A percentile compares a stretch with the other conserved stretches of the same genome.
phyloP scores from a whole-genome alignment of 2,329 filamentous ascomycete genomes.

The Sclerotiophoma versabilis region DNA sequence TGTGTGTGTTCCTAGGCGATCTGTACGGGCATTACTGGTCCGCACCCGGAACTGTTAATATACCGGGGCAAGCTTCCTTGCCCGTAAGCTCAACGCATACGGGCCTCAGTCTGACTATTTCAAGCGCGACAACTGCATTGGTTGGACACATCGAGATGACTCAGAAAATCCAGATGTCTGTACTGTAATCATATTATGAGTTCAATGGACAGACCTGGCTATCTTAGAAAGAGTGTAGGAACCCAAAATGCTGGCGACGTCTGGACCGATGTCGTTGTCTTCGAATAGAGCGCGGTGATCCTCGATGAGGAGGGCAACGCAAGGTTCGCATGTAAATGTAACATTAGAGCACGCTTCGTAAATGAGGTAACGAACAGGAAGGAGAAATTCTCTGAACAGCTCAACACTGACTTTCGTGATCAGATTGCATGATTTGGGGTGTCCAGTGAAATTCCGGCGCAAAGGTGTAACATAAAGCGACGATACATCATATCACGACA shows the following conservation, averaged over 20 bases:
- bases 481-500: no score
- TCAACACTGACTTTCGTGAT: no score
- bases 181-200: constrained; percentile 57
- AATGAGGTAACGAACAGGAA: no score
- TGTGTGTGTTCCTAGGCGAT: constrained; percentile 73
- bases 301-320: constrained; percentile 65
- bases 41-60: constrained; percentile 57
- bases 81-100: constrained; percentile 69
- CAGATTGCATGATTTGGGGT: no score
- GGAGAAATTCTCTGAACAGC: no score
- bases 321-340: constrained; percentile 51
- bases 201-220: constrained; percentile 22
- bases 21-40: constrained; percentile 64
- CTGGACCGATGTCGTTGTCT: constrained; percentile 65
- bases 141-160: constrained; percentile 59
- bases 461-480: no score
- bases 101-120: constrained; percentile 69
- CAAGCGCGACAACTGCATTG: constrained; percentile 63
- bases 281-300: constrained; percentile 58
- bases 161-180: constrained; percentile 43
- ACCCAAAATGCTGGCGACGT: constrained; percentile 60
- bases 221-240: constrained; percentile 63
- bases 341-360: constrained; percentile 10
- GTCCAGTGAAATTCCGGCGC: no score
- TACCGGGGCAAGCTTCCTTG: constrained; percentile 63